These are phyloP conservation scores for Tubosaeta brunneosetosa DNA, from an alignment of 768 basidiomycete species.

Conservation along the genomic window DNA sequence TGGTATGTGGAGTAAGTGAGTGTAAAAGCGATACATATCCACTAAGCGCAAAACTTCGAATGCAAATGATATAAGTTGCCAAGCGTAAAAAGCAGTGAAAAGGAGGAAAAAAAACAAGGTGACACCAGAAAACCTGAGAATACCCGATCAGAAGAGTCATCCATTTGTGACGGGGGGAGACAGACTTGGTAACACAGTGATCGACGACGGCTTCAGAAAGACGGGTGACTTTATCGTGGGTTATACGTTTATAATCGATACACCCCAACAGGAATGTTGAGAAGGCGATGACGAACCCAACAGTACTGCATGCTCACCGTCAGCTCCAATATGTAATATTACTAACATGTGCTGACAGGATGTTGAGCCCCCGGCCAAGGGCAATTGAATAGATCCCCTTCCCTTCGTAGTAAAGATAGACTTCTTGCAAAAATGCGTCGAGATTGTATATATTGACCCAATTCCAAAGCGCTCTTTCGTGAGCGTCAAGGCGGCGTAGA, in stretches of 20 bases:
- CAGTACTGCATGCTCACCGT: slow-evolving; percentile 59
- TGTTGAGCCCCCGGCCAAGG: slow-evolving; percentile 83
- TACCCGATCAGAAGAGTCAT: slow-evolving; percentile 13
- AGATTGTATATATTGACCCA: slow-evolving; percentile 99
- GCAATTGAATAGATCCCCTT: slow-evolving; percentile 97
- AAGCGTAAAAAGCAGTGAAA: slow-evolving; percentile 83
- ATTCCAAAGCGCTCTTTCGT: slow-evolving; percentile 93
- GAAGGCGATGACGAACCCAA: slow-evolving; percentile 97
- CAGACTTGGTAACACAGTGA: slow-evolving; percentile 80
- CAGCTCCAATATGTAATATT: slow-evolving; percentile 15
- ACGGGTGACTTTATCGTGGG: slow-evolving; percentile 57
- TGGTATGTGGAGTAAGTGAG: slow-evolving; percentile 86
- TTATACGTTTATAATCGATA: slow-evolving; percentile 84
- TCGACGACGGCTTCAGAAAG: slow-evolving; percentile 80
- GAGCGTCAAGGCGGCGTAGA: slow-evolving; percentile 71
- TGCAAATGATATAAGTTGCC: slow-evolving; percentile 80
- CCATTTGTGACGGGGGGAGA: slow-evolving; percentile 2
- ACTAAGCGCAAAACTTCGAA: slow-evolving; percentile 72
- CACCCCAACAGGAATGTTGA: slow-evolving; percentile 95
- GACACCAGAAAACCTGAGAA: slow-evolving; percentile 71
- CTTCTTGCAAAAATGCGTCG: slow-evolving; percentile 92
- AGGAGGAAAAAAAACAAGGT: slow-evolving; percentile 79
- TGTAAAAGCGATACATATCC: slow-evolving; percentile 96
- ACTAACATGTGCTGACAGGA: slow-evolving; percentile 66
- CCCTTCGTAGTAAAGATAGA: slow-evolving; percentile 93